phyloP scores from a whole-genome alignment of 1,284 basidiomycete species.

The Cystobasidium slooffiae region DNA sequence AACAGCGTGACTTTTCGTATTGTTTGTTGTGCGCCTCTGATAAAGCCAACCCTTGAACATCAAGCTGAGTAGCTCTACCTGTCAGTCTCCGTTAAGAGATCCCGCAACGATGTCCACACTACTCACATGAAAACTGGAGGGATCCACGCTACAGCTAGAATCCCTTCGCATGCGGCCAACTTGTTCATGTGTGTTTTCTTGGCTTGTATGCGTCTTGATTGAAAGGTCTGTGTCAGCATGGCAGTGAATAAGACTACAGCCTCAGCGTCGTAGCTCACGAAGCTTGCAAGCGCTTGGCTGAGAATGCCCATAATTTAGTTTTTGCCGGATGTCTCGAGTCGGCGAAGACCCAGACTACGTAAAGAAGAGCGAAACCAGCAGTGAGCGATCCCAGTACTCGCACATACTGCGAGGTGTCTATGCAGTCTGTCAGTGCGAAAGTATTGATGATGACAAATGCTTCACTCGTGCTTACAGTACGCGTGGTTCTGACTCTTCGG shows the following conservation, averaged over 20 bases:
- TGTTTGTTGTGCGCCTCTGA: not conserved
- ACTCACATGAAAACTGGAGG: constrained; percentile 31
- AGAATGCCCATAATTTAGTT: not conserved
- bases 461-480: constrained; percentile 25
- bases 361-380: constrained; percentile 9
- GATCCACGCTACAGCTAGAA: constrained; percentile 18
- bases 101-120: no score
- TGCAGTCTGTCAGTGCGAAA: no score
- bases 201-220: constrained; percentile 23
- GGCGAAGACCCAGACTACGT: constrained; percentile 14
- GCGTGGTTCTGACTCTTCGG: constrained; percentile 20
- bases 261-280: constrained; percentile 10
- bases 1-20: not conserved
- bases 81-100: not conserved
- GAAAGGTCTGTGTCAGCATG: no score
- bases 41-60: constrained; percentile 23
- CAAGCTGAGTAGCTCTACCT: not conserved
- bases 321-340: constrained; percentile 29
- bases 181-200: constrained; percentile 23
- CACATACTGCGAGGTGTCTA: constrained; percentile 22
- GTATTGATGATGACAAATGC: no score
- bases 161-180: constrained; percentile 2
- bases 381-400: constrained; percentile 21
- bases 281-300: constrained; percentile 14
- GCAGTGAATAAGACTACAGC: no score